Evolutionary conservation across 805 yeast genomes (phyloP).

Genomic region (Zygoascus flipseniorum): DNA sequence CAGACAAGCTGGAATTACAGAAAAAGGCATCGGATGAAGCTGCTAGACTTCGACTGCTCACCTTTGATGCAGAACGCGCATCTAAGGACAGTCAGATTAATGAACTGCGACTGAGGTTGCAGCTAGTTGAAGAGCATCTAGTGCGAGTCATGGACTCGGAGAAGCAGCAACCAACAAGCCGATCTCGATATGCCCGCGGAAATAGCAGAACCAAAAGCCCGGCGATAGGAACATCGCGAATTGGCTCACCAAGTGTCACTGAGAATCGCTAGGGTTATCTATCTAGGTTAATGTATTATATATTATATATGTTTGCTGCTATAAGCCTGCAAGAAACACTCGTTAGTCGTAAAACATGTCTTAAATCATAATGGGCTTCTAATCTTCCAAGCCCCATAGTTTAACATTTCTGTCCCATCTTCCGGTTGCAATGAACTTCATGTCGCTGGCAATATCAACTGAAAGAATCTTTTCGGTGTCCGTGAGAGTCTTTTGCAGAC

Average conservation of each 20-base stretch:
- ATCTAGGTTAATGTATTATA: background rate
- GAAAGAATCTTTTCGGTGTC: slow-evolving; percentile 67
- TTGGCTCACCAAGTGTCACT: slow-evolving; percentile 1
- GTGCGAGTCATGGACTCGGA: slow-evolving; percentile 15
- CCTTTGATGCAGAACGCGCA: slow-evolving; percentile 25
- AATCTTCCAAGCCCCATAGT: slow-evolving; percentile 38
- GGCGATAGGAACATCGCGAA: background rate
- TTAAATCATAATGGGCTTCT: background rate
- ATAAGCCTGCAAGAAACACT: background rate
- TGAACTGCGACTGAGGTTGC: slow-evolving; percentile 21
- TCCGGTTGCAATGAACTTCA: slow-evolving; percentile 43
- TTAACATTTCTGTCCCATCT: slow-evolving; percentile 85
- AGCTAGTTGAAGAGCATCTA: slow-evolving; percentile 26
- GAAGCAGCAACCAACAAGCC: slow-evolving; percentile 10
- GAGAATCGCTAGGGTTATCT: slow-evolving; percentile 1
- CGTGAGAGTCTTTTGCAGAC: slow-evolving; percentile 40
- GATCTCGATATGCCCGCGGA: slow-evolving; percentile 20
- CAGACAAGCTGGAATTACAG: slow-evolving; percentile 16
- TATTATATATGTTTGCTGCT: background rate
- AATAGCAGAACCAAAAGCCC: slow-evolving; percentile 16
- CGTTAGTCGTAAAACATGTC: background rate
- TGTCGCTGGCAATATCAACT: slow-evolving; percentile 45
- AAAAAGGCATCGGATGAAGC: slow-evolving; percentile 21
- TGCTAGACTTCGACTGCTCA: slow-evolving; percentile 18
- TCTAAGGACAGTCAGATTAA: slow-evolving; percentile 21